phyloP scores from a whole-genome alignment of 257 asterid genomes.

The Misopates orontium region DNA sequence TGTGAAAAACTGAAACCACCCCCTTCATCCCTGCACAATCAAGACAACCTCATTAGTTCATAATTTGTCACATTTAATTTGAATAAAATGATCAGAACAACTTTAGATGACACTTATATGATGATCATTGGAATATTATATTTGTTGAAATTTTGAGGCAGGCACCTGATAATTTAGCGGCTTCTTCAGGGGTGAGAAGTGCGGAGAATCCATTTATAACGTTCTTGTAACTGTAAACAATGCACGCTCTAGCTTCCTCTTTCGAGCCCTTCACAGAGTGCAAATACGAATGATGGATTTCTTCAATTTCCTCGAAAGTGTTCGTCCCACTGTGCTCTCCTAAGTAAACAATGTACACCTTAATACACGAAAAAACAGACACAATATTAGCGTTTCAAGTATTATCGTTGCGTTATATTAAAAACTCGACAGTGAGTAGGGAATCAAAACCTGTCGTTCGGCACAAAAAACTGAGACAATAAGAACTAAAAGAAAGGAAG shows the following conservation, averaged over 20 bases:
- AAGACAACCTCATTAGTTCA: neutral
- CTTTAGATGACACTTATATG: too few relatives aligned
- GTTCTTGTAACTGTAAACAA: conserved; percentile 46
- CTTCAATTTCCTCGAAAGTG: conserved; percentile 37
- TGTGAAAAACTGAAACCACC: conserved; percentile 45
- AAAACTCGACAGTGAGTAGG: too few relatives aligned
- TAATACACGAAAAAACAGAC: neutral
- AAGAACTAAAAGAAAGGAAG: too few relatives aligned
- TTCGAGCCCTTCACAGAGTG: conserved; percentile 39
- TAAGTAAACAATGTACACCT: conserved; percentile 47
- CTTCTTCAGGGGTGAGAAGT: conserved; percentile 48
- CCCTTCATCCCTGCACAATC: conserved; percentile 50
- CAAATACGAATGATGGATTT: conserved; percentile 36
- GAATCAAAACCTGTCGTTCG: too few relatives aligned
- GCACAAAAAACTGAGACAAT: too few relatives aligned
- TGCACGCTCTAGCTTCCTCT: conserved; percentile 40
- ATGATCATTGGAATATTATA: too few relatives aligned
- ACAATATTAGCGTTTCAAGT: too few relatives aligned
- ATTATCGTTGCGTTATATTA: too few relatives aligned
- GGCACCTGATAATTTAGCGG: conserved; percentile 36
- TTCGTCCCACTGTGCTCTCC: conserved; percentile 45
- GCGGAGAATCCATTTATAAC: conserved; percentile 63
- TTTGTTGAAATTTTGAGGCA: neutral
- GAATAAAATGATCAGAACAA: neutral
- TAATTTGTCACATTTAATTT: neutral